A percentile compares a stretch with the other conserved stretches of the same genome.
Conservation (phyloP, 208 protist species). For the Strigomonas oncopelti region DNA sequence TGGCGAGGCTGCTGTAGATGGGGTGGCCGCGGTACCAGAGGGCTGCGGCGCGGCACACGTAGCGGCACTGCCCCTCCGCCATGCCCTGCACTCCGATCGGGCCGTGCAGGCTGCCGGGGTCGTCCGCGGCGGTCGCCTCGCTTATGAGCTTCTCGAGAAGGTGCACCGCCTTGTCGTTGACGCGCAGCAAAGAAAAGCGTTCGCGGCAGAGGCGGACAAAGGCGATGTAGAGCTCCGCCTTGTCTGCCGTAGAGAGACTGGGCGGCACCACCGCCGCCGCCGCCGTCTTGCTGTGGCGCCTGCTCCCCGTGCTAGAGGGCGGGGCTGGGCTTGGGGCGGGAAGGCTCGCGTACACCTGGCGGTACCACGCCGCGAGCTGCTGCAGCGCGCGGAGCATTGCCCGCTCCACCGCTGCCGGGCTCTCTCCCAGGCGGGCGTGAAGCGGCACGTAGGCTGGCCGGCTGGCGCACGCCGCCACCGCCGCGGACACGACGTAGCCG, state of each 20-base stretch:
- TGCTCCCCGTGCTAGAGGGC: too few species aligned
- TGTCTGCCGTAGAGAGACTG: too few species aligned
- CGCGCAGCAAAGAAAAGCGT: constrained; percentile 23
- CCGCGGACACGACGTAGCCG: constrained; percentile 27
- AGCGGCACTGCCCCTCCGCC: constrained; percentile 9
- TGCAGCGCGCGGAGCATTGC: constrained; percentile 24
- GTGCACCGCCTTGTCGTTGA: constrained; percentile 17
- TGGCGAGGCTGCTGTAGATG: constrained; percentile 16
- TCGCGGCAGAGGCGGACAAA: constrained; percentile 26
- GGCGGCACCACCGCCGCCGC: too few species aligned
- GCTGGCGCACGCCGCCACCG: constrained; percentile 14
- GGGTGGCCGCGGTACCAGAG: constrained; percentile 32
- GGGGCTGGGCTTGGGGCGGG: background rate
- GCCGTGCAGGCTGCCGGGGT: constrained; percentile 34
- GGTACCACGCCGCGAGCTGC: constrained; percentile 12
- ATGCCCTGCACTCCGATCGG: constrained; percentile 28
- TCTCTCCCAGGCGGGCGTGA: constrained; percentile 35
- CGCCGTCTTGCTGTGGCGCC: too few species aligned
- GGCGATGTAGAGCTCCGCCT: constrained; percentile 27
- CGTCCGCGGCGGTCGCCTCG: constrained; percentile 23
- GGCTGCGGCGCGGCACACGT: constrained; percentile 14
- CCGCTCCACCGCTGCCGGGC: constrained; percentile 27
- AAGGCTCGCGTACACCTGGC: background rate
- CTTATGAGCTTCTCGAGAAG: constrained; percentile 38
- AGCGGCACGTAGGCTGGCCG: constrained; percentile 38